Conservation (phyloP, 441 rosid species). For the Metrosideros polymorpha region DNA sequence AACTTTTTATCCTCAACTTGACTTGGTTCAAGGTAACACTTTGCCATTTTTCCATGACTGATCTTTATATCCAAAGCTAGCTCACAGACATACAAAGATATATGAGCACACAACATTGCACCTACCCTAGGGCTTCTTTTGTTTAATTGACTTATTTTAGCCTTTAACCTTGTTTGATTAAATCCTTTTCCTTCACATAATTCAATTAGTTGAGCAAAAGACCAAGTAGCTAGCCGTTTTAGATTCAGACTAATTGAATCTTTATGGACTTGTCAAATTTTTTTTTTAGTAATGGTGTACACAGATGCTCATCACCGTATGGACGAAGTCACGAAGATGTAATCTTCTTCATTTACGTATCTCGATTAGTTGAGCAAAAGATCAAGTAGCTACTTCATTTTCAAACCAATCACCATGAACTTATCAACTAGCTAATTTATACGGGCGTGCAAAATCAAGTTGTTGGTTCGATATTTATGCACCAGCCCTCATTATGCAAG, state of each 20-base stretch:
- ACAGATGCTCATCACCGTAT: background rate
- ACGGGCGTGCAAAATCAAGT: background rate
- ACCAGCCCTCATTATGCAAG: background rate
- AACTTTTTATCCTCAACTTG: background rate
- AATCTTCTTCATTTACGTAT: background rate
- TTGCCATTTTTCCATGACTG: background rate
- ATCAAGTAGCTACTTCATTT: background rate
- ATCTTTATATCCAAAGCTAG: background rate
- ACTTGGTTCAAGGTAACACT: background rate
- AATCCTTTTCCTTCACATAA: background rate
- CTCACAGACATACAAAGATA: background rate
- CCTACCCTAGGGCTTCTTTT: background rate
- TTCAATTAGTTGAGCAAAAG: background rate
- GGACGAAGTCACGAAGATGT: background rate
- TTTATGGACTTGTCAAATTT: background rate
- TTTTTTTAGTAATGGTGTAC: background rate
- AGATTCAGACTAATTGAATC: background rate
- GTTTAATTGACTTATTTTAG: background rate
- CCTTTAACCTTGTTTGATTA: background rate
- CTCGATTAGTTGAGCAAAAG: background rate
- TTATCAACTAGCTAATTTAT: background rate
- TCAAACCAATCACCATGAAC: background rate
- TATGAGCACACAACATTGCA: background rate
- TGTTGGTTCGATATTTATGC: background rate
- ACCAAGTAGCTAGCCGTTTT: background rate